Conservation (phyloP, 202 grass and related monocot genomes). For the Schoenoplectus tabernaemontani region DNA sequence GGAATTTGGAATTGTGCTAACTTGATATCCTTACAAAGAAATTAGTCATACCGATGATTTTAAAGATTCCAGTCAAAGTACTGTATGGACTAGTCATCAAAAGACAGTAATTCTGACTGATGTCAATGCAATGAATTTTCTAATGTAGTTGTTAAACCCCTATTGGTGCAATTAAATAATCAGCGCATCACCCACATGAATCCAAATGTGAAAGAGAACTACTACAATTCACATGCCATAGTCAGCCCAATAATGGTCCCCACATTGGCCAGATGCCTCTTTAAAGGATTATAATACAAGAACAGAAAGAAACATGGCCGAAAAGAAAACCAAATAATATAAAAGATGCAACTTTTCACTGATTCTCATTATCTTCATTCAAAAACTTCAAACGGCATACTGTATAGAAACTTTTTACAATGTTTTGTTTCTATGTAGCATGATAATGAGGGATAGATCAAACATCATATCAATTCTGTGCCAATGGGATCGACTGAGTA, state of each 20-base stretch:
- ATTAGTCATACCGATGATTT: conserved; percentile 4
- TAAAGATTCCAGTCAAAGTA: conserved; percentile 10
- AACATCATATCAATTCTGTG: conserved; percentile 60
- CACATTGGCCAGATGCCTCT: neutral
- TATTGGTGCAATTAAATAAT: neutral
- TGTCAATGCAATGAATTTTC: conserved; percentile 10
- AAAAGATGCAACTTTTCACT: neutral
- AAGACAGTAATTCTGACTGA: neutral
- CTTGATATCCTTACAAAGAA: neutral
- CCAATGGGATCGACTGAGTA: conserved; percentile 69
- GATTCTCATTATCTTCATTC: neutral
- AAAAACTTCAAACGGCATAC: neutral
- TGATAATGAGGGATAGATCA: neutral
- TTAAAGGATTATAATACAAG: neutral
- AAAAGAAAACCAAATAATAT: neutral
- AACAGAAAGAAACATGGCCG: neutral
- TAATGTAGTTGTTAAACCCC: neutral
- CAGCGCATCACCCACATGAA: neutral
- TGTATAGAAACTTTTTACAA: neutral
- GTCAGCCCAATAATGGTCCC: neutral
- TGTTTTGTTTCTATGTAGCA: neutral
- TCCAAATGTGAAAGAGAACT: neutral
- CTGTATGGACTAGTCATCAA: neutral
- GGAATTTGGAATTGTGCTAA: neutral
- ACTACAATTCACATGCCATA: conserved; percentile 4